Evolutionary conservation across 2,329 filamentous ascomycete species (phyloP).

Genomic region (Venturiaceae sp.): DNA sequence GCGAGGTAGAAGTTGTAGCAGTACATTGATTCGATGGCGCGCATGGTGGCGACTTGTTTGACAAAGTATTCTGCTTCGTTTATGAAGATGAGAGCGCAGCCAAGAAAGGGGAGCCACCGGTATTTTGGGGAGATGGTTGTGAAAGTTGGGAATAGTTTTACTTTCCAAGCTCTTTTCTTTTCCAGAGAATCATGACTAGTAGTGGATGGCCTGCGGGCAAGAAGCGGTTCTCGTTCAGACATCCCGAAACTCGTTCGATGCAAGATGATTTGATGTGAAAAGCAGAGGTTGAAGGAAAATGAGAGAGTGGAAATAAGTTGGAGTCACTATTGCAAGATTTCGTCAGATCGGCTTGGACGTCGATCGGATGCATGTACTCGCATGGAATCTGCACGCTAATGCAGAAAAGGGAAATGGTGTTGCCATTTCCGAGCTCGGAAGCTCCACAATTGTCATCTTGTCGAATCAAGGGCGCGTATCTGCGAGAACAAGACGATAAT

Average conservation of each 20-base stretch:
- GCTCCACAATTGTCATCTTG: too few relatives aligned
- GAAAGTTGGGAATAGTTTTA: background rate
- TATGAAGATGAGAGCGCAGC: constrained; percentile 8
- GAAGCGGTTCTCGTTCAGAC: background rate
- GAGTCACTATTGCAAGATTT: background rate
- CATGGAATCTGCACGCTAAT: background rate
- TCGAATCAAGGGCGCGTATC: too few relatives aligned
- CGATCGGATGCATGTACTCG: background rate
- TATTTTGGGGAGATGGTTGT: constrained; percentile 2
- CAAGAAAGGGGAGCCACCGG: constrained; percentile 7
- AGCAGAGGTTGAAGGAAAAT: background rate
- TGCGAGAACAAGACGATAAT: too few relatives aligned
- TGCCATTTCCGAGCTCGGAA: background rate
- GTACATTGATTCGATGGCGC: constrained; percentile 9
- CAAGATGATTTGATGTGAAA: background rate
- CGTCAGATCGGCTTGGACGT: background rate
- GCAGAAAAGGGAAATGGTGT: background rate
- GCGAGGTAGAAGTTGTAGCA: constrained; percentile 7
- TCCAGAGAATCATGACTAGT: background rate
- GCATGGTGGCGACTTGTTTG: constrained; percentile 10
- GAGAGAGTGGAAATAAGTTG: background rate
- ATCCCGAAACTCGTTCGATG: background rate
- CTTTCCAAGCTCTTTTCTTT: background rate
- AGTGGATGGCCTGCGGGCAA: background rate
- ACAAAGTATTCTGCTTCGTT: constrained; percentile 10